Conservation (phyloP, 192 early-diverging fungal species). For the Backusella tuberculispora region DNA sequence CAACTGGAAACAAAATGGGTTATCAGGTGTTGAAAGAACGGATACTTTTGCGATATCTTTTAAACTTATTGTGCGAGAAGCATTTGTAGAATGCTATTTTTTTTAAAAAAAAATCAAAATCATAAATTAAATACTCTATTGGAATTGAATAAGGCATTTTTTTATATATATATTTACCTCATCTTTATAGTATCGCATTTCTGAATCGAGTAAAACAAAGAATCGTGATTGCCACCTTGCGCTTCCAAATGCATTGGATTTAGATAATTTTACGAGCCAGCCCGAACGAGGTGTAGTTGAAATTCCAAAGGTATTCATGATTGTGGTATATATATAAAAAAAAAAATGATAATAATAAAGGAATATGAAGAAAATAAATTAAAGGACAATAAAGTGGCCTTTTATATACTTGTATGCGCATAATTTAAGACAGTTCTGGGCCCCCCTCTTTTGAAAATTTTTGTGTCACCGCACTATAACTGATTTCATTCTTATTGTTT, state of each 20-base stretch:
- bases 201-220: conserved; percentile 34
- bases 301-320: neutral
- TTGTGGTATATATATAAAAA: neutral
- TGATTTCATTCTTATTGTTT: neutral
- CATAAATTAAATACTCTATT: too few species aligned
- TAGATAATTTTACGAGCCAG: conserved; percentile 19
- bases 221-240: conserved; percentile 32
- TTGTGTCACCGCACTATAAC: conserved; percentile 7
- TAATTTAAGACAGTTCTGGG: conserved; percentile 10
- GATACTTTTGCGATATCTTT: conserved; percentile 16
- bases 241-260: conserved; percentile 18
- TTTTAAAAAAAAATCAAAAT: neutral
- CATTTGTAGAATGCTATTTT: conserved; percentile 7
- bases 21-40: neutral
- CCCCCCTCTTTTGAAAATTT: neutral
- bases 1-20: conserved; percentile 16
- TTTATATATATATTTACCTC: neutral
- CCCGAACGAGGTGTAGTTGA: conserved; percentile 10
- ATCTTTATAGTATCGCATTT: conserved; percentile 34
- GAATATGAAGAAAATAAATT: conserved; percentile 2
- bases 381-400: neutral
- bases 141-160: too few species aligned
- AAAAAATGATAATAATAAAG: neutral
- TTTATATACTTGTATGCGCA: neutral
- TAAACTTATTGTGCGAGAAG: conserved; percentile 20